These are phyloP conservation scores for Diplodia mutila DNA, from an alignment of 2,329 filamentous ascomycete genomes.

Conservation along the genomic window DNA sequence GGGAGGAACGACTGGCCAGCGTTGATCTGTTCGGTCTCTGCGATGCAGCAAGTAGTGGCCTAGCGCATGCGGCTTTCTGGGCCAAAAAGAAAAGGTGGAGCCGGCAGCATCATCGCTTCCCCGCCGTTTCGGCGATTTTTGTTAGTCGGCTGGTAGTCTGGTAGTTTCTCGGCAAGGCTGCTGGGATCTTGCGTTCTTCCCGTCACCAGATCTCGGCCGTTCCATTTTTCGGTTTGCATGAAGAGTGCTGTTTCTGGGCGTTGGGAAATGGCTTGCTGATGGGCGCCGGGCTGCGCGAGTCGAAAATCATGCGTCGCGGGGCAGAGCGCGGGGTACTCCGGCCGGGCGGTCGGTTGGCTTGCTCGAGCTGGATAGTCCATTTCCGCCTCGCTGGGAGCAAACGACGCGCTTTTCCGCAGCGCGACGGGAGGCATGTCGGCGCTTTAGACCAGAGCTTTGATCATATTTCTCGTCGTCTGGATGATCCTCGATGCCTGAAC, in stretches of 20 bases:
- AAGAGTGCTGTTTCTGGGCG: neutral
- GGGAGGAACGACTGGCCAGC: neutral
- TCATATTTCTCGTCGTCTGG: neutral
- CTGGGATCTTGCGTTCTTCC: neutral
- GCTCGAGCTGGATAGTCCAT: too few relatives aligned
- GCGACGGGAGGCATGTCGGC: neutral
- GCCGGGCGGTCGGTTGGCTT: neutral
- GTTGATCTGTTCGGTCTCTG: neutral
- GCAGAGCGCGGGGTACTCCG: neutral
- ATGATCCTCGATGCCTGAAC: too few relatives aligned
- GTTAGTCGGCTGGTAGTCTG: neutral
- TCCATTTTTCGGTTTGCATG: neutral
- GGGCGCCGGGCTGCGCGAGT: neutral
- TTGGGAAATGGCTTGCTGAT: neutral
- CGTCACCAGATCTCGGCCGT: neutral
- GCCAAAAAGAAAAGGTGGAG: neutral
- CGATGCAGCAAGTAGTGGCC: neutral
- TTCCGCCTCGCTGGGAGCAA: neutral
- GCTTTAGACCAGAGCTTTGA: too few relatives aligned
- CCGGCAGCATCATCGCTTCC: neutral
- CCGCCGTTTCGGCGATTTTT: neutral
- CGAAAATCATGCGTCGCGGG: neutral
- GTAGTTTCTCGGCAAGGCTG: too few relatives aligned
- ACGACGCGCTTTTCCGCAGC: neutral
- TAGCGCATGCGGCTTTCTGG: neutral